Evolutionary conservation across 2,329 filamentous ascomycete genomes (phyloP), one percentile per base, ranked within the genome.

Genomic region (Cercospora sojina): DNA sequence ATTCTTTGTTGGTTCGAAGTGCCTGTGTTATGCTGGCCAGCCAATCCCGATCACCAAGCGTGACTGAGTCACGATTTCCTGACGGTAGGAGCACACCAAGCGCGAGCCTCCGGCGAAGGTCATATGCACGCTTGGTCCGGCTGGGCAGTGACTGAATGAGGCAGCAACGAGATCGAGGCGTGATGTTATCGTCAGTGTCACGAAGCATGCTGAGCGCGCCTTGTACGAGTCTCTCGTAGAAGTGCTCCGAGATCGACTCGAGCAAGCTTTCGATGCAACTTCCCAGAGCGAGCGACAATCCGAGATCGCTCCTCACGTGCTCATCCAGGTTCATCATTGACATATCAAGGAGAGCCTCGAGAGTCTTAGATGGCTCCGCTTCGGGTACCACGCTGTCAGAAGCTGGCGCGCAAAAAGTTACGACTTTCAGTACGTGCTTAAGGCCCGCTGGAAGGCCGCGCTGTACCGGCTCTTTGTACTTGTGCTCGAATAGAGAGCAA

Each of bases 41-140:
- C 71, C 73, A 74, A 20, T 71, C 66, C 20, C 31, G 20, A 9
- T 29, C 49, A 18, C 56, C 56, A 12, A 59, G 18, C 20, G 61
- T 59, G 3, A 59, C 10, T 13, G 31, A 12, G 8, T 51, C 62
- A 8, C 56, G 29, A 41, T 65, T 43, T 18, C 35, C 25, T 31
- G n/a, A 59, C 5, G 75, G 61, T 67, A 91, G 85, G 69, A 91
- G 81, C 69, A 87, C 88, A 1, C 85, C 83, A 5, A 89, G 80
- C 3, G 91, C 90, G 7, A 95, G 82, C 35, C 88, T 82, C 10
- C 89, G 84, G 32, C 89, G 85, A 29, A 94, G 80, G 38, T 89
- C 85, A 67, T 89, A 85, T 1, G 85, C 77, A 35, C 80, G 78
- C 0, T 80, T 72, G 3, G 80, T 83, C 5, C 79, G 81, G 9